These are phyloP conservation scores for Mycena amicta DNA, from an alignment of 768 basidiomycete species.

Conservation along the genomic window DNA sequence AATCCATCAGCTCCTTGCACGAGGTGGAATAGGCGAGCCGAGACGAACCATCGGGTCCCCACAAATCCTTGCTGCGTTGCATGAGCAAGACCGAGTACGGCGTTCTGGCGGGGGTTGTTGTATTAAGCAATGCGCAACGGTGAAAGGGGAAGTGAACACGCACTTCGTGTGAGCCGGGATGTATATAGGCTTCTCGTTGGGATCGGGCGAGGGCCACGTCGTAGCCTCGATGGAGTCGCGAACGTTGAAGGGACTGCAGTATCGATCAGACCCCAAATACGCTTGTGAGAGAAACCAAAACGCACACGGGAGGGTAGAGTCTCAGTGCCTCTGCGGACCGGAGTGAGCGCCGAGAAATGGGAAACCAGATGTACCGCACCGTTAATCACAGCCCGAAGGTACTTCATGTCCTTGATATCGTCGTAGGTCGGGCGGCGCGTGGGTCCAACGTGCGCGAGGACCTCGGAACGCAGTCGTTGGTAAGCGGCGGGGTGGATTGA, in stretches of 20 bases:
- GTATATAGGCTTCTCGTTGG: conserved; percentile 35
- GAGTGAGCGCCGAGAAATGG: not conserved
- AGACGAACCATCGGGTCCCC: conserved; percentile 47
- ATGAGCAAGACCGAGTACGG: conserved; percentile 35
- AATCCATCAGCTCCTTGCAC: not conserved
- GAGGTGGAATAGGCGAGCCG: not conserved
- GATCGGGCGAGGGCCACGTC: conserved; percentile 32
- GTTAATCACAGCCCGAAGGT: conserved; percentile 60
- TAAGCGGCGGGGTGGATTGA: conserved; percentile 46
- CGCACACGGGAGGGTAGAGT: conserved; percentile 55
- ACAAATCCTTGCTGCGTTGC: conserved; percentile 46
- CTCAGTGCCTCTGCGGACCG: conserved; percentile 54
- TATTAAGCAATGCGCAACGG: not conserved
- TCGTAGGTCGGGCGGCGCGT: conserved; percentile 52
- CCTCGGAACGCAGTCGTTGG: conserved; percentile 50
- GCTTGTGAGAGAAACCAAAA: too few relatives aligned
- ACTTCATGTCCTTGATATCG: conserved; percentile 62
- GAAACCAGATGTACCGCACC: conserved; percentile 33
- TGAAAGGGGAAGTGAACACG: conserved; percentile 7
- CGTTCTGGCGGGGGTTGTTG: conserved; percentile 18
- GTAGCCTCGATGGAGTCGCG: conserved; percentile 31
- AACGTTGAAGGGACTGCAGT: conserved; percentile 38
- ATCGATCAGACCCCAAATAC: not conserved
- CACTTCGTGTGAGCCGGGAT: conserved; percentile 34
- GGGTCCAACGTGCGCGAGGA: conserved; percentile 47